phyloP scores from a whole-genome alignment of 129 eudicot genomes.

The Chrysanthemum lavandulifolium region DNA sequence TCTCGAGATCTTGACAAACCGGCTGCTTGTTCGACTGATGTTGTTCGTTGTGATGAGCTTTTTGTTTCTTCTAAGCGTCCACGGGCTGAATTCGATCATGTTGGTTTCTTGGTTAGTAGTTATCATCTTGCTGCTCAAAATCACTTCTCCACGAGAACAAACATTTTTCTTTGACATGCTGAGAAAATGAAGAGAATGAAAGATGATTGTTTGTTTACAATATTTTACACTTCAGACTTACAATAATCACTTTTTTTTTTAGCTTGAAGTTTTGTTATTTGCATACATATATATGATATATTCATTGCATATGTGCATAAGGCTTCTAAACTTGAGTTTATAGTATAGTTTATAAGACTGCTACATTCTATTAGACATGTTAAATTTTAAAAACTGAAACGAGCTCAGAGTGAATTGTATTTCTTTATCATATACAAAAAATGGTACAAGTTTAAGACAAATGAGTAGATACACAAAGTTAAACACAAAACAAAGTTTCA shows the following conservation, averaged over 20 bases:
- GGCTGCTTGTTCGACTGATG: not conserved
- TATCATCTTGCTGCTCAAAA: slow-evolving; percentile 38
- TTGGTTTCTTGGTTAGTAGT: slow-evolving; percentile 18
- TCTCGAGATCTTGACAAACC: not conserved
- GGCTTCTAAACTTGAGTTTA: no score
- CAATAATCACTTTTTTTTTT: no score
- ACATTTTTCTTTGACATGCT: slow-evolving; percentile 31
- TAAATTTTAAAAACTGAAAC: no score
- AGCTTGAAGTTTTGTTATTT: no score
- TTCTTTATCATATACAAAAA: not conserved
- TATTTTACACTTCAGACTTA: not conserved
- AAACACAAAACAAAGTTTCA: not conserved
- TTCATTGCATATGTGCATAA: no score
- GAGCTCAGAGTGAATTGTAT: not conserved
- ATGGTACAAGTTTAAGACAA: slow-evolving; percentile 2
- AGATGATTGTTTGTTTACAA: not conserved
- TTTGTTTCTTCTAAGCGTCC: slow-evolving; percentile 15
- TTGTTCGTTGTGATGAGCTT: slow-evolving; percentile 38
- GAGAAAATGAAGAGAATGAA: not conserved
- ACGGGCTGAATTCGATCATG: not conserved
- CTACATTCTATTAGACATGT: no score
- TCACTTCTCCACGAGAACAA: slow-evolving; percentile 42
- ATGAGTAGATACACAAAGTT: not conserved
- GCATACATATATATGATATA: no score
- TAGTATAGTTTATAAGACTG: no score